Conservation (phyloP, 75 land plant genomes). For the Ceratopteris richardii region DNA sequence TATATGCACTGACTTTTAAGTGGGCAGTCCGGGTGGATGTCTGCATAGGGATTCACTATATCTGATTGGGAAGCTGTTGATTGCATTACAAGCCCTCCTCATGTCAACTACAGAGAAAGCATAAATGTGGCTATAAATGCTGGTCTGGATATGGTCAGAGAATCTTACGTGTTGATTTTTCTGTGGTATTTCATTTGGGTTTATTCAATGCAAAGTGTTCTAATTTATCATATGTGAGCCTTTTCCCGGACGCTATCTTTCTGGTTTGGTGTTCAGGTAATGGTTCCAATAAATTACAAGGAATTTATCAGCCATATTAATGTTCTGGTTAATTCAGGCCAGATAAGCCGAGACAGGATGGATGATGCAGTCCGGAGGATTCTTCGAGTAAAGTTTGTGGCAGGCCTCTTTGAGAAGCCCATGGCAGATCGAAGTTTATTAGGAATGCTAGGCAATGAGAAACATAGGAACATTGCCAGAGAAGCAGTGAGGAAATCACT, state of each 20-base stretch:
- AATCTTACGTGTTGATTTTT: background rate
- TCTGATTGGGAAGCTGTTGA: slow-evolving; percentile 78
- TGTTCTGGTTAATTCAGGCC: slow-evolving; percentile 49
- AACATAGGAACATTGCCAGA: slow-evolving; percentile 30
- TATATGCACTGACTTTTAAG: background rate
- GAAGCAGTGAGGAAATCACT: slow-evolving; percentile 36
- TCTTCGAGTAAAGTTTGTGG: slow-evolving; percentile 64
- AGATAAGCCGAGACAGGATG: slow-evolving; percentile 48
- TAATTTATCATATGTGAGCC: too few species aligned
- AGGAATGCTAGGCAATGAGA: slow-evolving; percentile 36
- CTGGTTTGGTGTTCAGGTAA: slow-evolving; percentile 34
- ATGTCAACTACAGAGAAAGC: slow-evolving; percentile 48
- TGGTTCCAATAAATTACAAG: slow-evolving; percentile 70
- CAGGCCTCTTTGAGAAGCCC: slow-evolving; percentile 72
- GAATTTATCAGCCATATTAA: slow-evolving; percentile 46
- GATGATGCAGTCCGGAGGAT: slow-evolving; percentile 81
- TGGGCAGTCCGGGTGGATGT: background rate
- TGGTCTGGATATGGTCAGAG: slow-evolving; percentile 71
- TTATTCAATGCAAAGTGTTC: background rate
- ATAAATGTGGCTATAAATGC: slow-evolving; percentile 57
- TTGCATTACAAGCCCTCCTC: slow-evolving; percentile 41
- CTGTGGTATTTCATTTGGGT: background rate
- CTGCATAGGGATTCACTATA: slow-evolving; percentile 60
- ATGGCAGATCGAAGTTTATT: slow-evolving; percentile 42
- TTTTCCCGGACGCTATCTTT: background rate